Percentiles rank a stretch among this genome's conserved stretches.
These are phyloP conservation scores for Chimonanthus salicifolius DNA, from an alignment of 164 flowering plant species.

Conservation along the genomic window DNA sequence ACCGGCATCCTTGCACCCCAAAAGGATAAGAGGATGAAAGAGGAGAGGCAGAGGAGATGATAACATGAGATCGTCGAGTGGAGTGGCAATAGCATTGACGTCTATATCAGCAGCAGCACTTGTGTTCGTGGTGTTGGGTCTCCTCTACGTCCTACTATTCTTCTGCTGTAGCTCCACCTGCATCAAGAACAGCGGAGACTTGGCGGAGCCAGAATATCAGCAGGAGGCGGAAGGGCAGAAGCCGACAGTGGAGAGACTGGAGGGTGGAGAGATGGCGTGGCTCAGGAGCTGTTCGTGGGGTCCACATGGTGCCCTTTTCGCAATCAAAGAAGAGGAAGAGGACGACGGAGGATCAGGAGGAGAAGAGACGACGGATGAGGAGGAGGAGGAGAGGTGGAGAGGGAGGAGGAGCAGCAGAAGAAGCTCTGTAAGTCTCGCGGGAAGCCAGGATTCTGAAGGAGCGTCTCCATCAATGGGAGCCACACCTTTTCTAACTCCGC, in stretches of 20 bases:
- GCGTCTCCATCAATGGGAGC: background rate
- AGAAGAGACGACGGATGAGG: background rate
- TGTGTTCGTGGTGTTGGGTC: background rate
- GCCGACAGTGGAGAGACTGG: background rate
- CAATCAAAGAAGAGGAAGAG: slow-evolving; percentile 7
- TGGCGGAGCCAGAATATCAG: background rate
- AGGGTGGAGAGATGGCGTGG: slow-evolving; percentile 1
- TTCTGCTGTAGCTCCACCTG: background rate
- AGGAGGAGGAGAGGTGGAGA: background rate
- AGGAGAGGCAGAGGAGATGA: background rate
- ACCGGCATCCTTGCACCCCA: background rate
- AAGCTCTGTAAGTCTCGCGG: background rate
- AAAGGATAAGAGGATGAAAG: background rate
- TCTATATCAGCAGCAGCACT: background rate
- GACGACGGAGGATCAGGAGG: background rate
- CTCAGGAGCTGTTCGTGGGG: slow-evolving; percentile 1
- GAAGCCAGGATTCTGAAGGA: slow-evolving; percentile 4
- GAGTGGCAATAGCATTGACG: background rate
- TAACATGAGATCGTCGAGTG: background rate
- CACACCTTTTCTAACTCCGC: slow-evolving; percentile 6
- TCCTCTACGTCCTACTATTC: slow-evolving; percentile 1
- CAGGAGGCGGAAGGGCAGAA: background rate
- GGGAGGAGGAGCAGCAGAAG: background rate
- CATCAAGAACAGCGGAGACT: background rate
- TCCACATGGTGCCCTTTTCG: slow-evolving; percentile 1